These are phyloP conservation scores for Rhynchospora pubera DNA, from an alignment of 176 grass and related monocot genomes.

Conservation along the genomic window DNA sequence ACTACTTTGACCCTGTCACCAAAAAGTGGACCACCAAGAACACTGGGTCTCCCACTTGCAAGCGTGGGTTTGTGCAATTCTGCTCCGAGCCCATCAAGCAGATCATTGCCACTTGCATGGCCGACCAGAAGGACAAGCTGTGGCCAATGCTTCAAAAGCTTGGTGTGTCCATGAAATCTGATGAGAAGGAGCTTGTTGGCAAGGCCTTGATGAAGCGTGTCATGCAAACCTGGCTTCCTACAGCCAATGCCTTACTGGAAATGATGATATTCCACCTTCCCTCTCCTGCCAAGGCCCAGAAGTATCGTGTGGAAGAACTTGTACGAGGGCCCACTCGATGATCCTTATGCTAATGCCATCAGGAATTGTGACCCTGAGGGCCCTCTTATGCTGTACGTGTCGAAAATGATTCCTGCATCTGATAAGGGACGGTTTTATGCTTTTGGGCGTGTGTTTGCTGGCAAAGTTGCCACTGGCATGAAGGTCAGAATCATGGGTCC, in stretches of 20 bases:
- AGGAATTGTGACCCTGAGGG: slow-evolving; percentile 85
- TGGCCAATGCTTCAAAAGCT: slow-evolving; percentile 90
- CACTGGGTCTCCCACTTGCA: slow-evolving; percentile 53
- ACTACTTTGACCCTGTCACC: slow-evolving; percentile 69
- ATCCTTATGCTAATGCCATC: slow-evolving; percentile 64
- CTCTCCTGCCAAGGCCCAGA: slow-evolving; percentile 55
- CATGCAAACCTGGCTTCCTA: slow-evolving; percentile 83
- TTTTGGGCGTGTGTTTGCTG: slow-evolving; percentile 67
- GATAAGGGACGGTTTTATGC: slow-evolving; percentile 84
- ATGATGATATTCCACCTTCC: slow-evolving; percentile 89
- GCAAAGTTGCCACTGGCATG: slow-evolving; percentile 64
- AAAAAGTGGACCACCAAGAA: slow-evolving; percentile 79
- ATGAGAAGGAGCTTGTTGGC: slow-evolving; percentile 63
- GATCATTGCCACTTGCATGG: slow-evolving; percentile 75
- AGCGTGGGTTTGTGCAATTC: slow-evolving; percentile 84
- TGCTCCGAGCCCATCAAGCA: slow-evolving; percentile 83
- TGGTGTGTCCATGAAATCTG: slow-evolving; percentile 56
- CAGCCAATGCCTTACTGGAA: slow-evolving; percentile 61
- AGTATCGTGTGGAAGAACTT: slow-evolving; percentile 78
- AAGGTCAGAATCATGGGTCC: slow-evolving; percentile 91
- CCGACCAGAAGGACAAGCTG: slow-evolving; percentile 75
- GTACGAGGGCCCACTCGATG: slow-evolving; percentile 72
- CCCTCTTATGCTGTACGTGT: slow-evolving; percentile 84
- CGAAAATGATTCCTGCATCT: slow-evolving; percentile 92
- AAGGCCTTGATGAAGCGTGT: slow-evolving; percentile 86